These are phyloP conservation scores for Kwoniella bestiolae DNA, from an alignment of 768 basidiomycete genomes.

Conservation along the genomic window DNA sequence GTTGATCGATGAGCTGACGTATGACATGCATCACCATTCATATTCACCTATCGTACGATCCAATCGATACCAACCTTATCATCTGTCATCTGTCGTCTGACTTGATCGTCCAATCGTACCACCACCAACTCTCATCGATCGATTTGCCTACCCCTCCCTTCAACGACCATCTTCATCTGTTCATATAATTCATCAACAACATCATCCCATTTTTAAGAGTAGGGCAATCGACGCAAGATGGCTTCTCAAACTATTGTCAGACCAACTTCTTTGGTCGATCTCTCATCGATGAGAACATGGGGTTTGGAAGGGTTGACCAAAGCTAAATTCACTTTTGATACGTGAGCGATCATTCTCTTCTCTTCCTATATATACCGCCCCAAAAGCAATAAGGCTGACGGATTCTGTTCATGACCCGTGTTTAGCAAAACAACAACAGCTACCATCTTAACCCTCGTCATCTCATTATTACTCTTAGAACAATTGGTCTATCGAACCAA, in stretches of 20 bases:
- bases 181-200: background rate
- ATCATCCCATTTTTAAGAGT: background rate
- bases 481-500: slow-evolving; percentile 79
- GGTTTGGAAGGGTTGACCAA: slow-evolving; percentile 44
- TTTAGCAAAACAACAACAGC: slow-evolving; percentile 50
- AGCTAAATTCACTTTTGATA: slow-evolving; percentile 47
- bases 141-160: background rate
- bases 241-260: slow-evolving; percentile 47
- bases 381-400: no score
- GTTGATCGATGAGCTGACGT: background rate
- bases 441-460: slow-evolving; percentile 63
- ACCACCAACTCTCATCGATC: background rate
- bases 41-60: background rate
- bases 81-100: background rate
- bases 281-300: slow-evolving; percentile 38
- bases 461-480: slow-evolving; percentile 79
- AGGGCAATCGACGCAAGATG: slow-evolving; percentile 33
- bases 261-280: slow-evolving; percentile 47
- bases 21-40: background rate
- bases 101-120: background rate
- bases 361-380: no score
- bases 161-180: background rate
- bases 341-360: slow-evolving; percentile 31
- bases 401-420: no score
- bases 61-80: background rate